Conservation (phyloP, 768 basidiomycete genomes). For the Boletellus ananiceps region DNA sequence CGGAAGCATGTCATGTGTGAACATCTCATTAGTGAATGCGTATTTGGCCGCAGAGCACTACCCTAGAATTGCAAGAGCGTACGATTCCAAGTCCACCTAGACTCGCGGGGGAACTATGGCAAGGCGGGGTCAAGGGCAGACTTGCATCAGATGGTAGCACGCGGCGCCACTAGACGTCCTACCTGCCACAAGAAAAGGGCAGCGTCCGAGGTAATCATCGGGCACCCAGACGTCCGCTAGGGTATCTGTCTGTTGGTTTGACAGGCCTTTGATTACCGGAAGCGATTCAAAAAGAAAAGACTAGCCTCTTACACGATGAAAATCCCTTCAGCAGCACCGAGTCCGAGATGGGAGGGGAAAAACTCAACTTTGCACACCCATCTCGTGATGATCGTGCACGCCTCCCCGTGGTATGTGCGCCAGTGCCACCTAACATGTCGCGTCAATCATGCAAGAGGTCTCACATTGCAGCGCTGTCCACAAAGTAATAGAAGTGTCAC, state of each 20-base stretch:
- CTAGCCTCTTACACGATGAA: background rate
- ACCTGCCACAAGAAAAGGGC: background rate
- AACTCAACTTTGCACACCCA: conserved; percentile 17
- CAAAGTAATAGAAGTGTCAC: too few relatives aligned
- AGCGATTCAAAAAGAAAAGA: background rate
- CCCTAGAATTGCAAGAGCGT: background rate
- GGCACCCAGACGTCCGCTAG: background rate
- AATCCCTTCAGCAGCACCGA: conserved; percentile 18
- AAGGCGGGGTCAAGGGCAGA: conserved; percentile 11
- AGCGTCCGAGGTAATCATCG: background rate
- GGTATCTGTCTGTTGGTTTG: background rate
- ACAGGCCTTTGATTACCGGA: conserved; percentile 2
- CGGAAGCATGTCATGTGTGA: too few relatives aligned
- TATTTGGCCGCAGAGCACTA: background rate
- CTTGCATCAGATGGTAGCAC: background rate
- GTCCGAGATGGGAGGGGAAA: conserved; percentile 22
- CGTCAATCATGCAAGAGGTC: conserved; percentile 27
- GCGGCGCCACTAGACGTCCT: too few relatives aligned
- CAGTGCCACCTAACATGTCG: conserved; percentile 16
- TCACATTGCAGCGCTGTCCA: background rate
- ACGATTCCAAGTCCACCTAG: conserved; percentile 1
- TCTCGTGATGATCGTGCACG: conserved; percentile 23
- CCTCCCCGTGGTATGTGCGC: conserved; percentile 12
- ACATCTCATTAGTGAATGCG: background rate
- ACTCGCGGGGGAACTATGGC: conserved; percentile 1